A percentile compares a stretch with the other conserved stretches of the same genome.
Conservation (phyloP, 345 rosid genomes). For the Eucalyptus tenuipes region DNA sequence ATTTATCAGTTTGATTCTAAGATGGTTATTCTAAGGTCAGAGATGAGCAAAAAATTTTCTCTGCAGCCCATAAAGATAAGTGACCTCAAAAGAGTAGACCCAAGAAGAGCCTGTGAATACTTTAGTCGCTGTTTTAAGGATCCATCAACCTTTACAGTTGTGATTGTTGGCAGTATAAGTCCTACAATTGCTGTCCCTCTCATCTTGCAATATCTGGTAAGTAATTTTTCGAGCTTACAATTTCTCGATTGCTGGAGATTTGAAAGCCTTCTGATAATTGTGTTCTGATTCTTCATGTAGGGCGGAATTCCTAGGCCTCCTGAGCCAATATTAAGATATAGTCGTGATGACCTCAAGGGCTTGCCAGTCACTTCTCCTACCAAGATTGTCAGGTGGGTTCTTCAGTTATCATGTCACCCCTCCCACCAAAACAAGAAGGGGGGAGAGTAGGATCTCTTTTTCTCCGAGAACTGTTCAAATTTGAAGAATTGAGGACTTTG, state of each 20-base stretch:
- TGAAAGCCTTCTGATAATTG: neutral
- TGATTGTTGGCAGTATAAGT: conserved; percentile 79
- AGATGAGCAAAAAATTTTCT: neutral
- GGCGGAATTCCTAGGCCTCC: conserved; percentile 86
- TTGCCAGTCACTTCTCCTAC: conserved; percentile 78
- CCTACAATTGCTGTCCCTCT: conserved; percentile 60
- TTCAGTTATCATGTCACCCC: neutral
- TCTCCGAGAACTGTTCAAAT: neutral
- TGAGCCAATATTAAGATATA: conserved; percentile 41
- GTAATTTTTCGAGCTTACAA: neutral
- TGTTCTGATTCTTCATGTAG: conserved; percentile 8
- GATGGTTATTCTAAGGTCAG: neutral
- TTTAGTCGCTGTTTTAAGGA: conserved; percentile 82
- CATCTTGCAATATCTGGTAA: conserved; percentile 81
- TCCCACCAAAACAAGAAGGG: neutral
- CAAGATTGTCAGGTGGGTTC: conserved; percentile 36
- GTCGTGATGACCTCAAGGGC: conserved; percentile 69
- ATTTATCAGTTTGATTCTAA: neutral
- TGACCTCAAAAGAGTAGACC: conserved; percentile 72
- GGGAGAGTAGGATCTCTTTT: neutral
- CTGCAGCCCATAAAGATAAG: conserved; percentile 65
- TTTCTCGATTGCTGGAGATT: neutral
- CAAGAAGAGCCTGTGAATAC: conserved; percentile 81
- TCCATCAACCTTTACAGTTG: conserved; percentile 85
- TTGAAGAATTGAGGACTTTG: neutral